phyloP scores from a whole-genome alignment of 169 alveolate genomes.

The Besnoitia besnoiti region DNA sequence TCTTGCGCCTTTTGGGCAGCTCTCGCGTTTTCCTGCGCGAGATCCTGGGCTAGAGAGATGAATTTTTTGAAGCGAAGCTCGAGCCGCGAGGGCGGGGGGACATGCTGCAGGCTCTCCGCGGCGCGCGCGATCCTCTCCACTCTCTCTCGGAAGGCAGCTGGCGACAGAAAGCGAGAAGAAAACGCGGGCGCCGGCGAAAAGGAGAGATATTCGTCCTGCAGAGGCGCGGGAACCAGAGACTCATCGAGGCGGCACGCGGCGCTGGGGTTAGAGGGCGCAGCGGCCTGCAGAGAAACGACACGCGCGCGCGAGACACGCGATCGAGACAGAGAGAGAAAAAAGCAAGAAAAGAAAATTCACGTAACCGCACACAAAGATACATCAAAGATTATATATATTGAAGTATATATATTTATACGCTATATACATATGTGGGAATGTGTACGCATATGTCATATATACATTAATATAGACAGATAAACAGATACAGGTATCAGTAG shows the following conservation, averaged over 20 bases:
- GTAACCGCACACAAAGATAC: too few species aligned
- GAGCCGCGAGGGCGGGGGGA: slow-evolving; percentile 34
- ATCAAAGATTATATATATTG: too few species aligned
- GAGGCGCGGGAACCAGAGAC: neutral
- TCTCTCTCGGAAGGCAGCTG: neutral
- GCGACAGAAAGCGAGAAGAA: neutral
- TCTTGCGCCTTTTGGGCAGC: neutral
- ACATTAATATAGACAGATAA: too few species aligned
- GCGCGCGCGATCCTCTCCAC: neutral
- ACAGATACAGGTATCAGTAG: too few species aligned
- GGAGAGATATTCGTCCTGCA: neutral
- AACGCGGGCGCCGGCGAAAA: neutral
- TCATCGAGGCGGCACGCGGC: neutral
- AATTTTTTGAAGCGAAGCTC: neutral
- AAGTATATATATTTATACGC: too few species aligned
- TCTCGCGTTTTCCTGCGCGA: neutral
- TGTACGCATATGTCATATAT: too few species aligned
- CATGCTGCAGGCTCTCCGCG: neutral
- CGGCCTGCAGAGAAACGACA: too few species aligned
- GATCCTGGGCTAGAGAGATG: neutral
- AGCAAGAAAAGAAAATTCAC: too few species aligned
- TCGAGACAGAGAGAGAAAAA: too few species aligned
- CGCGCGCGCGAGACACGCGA: too few species aligned
- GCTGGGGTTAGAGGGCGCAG: neutral
- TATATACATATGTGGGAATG: too few species aligned